phyloP scores from a whole-genome alignment of 257 asterid genomes.

The Petunia axillaris region DNA sequence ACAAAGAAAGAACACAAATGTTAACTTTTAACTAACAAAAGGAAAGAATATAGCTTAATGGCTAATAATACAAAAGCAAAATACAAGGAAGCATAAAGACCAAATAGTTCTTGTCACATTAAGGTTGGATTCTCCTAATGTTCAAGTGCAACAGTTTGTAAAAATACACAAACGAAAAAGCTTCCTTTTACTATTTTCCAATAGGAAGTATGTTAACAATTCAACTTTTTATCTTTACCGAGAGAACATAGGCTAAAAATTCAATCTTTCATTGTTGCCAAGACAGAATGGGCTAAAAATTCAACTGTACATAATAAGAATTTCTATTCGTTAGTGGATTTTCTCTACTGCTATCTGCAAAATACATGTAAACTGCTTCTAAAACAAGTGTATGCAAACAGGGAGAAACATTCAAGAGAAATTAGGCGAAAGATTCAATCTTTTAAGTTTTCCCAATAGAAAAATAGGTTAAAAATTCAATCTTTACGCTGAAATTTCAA shows the following conservation, averaged over 20 bases:
- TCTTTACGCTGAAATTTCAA: background rate
- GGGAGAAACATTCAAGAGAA: slow-evolving; percentile 3
- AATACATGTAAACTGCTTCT: background rate
- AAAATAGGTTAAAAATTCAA: background rate
- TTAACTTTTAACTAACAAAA: background rate
- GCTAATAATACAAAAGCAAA: background rate
- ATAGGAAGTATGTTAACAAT: background rate
- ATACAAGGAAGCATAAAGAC: background rate
- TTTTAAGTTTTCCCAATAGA: no score
- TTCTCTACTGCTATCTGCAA: background rate
- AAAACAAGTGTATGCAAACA: background rate
- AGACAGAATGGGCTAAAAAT: background rate
- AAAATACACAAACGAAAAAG: background rate
- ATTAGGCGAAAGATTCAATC: background rate
- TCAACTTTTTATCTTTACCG: background rate
- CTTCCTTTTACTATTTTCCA: background rate
- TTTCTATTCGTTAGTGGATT: background rate
- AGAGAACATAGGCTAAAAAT: background rate
- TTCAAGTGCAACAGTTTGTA: background rate
- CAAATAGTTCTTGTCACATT: background rate
- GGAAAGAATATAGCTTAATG: background rate
- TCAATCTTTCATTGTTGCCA: background rate
- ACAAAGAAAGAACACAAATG: background rate
- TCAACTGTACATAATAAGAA: background rate
- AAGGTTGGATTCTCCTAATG: background rate